phyloP scores from a whole-genome alignment of 1,139 yeast species.

The Yamadazyma conglobata region DNA sequence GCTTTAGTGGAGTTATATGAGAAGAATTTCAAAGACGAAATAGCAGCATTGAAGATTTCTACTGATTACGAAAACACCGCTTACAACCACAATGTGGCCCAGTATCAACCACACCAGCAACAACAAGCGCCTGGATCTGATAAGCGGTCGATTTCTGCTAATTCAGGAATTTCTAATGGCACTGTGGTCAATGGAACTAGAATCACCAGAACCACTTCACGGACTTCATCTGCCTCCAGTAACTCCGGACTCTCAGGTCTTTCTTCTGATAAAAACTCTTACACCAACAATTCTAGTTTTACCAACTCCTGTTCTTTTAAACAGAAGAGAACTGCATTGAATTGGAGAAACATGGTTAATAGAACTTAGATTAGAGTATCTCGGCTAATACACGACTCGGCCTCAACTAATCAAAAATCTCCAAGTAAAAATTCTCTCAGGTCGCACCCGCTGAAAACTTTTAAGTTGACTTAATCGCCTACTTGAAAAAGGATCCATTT shows the following conservation, averaged over 20 bases:
- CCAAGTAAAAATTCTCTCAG: too few species aligned
- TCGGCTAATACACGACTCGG: constrained; percentile 1
- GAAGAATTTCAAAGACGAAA: constrained; percentile 68
- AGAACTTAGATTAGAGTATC: constrained; percentile 1
- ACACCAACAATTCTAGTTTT: constrained; percentile 10
- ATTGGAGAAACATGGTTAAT: constrained; percentile 37
- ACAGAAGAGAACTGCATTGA: constrained; percentile 44
- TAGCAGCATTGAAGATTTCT: constrained; percentile 37
- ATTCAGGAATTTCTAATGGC: constrained; percentile 16
- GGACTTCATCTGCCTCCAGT: constrained; percentile 27
- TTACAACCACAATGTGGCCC: constrained; percentile 23
- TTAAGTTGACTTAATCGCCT: too few species aligned
- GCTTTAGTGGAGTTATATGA: constrained; percentile 61
- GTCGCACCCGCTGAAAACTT: too few species aligned
- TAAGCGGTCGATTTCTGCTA: constrained; percentile 15
- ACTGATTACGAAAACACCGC: constrained; percentile 30
- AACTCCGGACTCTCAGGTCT: constrained; percentile 28
- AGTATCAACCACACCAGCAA: constrained; percentile 6
- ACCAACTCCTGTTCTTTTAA: constrained; percentile 14
- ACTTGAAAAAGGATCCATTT: too few species aligned
- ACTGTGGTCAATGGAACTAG: constrained; percentile 19
- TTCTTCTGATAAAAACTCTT: constrained; percentile 15
- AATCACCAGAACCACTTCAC: constrained; percentile 30
- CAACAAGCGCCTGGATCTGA: constrained; percentile 16
- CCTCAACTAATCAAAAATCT: constrained; percentile 1